Conservation (phyloP, 495 filamentous ascomycete genomes). For the Aspergillus incahuasiensis region DNA sequence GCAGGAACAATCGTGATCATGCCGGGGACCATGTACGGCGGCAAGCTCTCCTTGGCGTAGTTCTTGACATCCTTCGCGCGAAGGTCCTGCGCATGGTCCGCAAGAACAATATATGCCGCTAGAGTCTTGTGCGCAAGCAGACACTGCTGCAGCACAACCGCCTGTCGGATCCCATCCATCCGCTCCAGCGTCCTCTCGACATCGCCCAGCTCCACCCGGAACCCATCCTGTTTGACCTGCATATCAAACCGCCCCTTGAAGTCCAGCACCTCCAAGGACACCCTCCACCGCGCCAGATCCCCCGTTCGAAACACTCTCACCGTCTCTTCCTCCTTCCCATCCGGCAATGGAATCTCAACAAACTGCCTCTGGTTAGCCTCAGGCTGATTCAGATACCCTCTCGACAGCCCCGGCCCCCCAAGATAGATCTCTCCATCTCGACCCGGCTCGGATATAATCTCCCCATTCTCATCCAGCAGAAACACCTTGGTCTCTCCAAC, state of each 20-base stretch:
- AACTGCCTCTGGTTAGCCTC: background rate
- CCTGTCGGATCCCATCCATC: background rate
- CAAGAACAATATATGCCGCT: too few relatives aligned
- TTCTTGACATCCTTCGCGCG: too few relatives aligned
- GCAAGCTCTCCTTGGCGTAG: too few relatives aligned
- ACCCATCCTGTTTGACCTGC: conserved; percentile 6
- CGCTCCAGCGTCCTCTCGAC: background rate
- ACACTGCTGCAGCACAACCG: background rate
- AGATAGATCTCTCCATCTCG: background rate
- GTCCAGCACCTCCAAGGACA: background rate
- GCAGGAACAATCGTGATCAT: too few relatives aligned
- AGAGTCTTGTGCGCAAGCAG: too few relatives aligned
- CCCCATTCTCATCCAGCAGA: conserved; percentile 2
- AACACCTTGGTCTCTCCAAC: background rate
- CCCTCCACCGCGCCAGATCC: background rate
- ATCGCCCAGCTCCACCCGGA: background rate
- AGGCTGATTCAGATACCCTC: background rate
- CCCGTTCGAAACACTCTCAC: conserved; percentile 4
- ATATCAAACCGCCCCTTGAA: conserved; percentile 7
- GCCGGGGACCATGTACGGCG: too few relatives aligned
- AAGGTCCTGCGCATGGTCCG: too few relatives aligned
- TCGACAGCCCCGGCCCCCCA: background rate
- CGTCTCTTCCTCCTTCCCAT: background rate
- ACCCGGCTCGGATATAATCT: too few relatives aligned
- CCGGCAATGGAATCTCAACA: background rate